Evolutionary conservation across 2,329 filamentous ascomycete species (phyloP), one percentile per base, ranked within the genome.

Genomic region (Trichoderma sp.): DNA sequence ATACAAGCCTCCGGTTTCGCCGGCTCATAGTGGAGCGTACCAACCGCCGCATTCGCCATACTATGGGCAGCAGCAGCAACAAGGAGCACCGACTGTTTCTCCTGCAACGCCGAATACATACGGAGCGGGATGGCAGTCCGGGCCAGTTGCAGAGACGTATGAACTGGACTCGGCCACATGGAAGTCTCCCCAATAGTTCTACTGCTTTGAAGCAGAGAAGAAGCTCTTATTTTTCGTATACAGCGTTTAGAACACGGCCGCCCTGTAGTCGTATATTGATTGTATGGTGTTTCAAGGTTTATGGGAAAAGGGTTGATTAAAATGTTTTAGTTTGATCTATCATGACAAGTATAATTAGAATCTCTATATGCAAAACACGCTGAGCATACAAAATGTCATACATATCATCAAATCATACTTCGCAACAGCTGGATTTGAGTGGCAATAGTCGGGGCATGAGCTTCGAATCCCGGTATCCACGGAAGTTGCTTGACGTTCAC

Each of bases 101-200:
- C 76, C 64, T n/a, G 75, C 59, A 21, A 77, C 75, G 6, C 77
- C 76, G 5, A 50, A 41, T 8, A 64, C 59, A 11, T 69, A 78
- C 16, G 71, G 69, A 11, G 21, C 63, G 21, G 79, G 80, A 3
- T 86, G 82, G 81, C 82, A 85, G 65, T 80, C 84, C 1, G 84
- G 84, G 4, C 84, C 83, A 2, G 80, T 84, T 31, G 68, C 82
- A 29, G 78, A 83, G 27, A 76, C 79, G 9, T 83, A 83, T 64
- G 82, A 85, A 67, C 64, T 83, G 71, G 80, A 81, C 67, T 78
- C 79, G 11, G 68, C 66, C 11, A 38, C 74, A 2, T 75, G 74
- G 74, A 66, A 45, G 24, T 21, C 60, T 21, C 16, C 38, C 9
- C 27, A 29, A 29, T 73, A 31, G 12, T 45, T 6, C 12, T 8